Evolutionary conservation across 768 basidiomycete genomes (phyloP).

Genomic region (Saitozyma podzolica): DNA sequence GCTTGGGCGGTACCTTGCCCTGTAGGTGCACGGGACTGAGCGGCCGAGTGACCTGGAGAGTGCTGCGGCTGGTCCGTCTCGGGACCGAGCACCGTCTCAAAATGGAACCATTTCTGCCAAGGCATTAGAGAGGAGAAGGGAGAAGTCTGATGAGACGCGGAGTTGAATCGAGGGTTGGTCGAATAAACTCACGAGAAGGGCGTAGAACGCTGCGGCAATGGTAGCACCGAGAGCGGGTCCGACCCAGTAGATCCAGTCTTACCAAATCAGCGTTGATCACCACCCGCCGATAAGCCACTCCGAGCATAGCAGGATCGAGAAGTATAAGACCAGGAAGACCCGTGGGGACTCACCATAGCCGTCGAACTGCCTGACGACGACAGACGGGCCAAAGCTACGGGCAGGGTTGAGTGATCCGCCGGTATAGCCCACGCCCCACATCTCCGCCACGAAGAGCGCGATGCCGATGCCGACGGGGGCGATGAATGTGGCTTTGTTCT

Average conservation of each 20-base stretch:
- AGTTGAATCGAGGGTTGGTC: too few species aligned
- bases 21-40: too few species aligned
- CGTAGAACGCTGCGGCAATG: conserved; percentile 51
- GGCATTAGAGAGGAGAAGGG: too few species aligned
- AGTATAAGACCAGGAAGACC: not conserved
- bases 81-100: not conserved
- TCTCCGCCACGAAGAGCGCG: conserved; percentile 50
- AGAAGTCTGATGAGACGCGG: too few species aligned
- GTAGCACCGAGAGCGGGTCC: conserved; percentile 47
- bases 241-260: conserved; percentile 50
- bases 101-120: conserved; percentile 21
- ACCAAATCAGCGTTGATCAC: too few species aligned
- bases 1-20: too few species aligned
- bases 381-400: conserved; percentile 45
- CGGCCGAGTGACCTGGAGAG: too few species aligned
- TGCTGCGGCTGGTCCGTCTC: too few species aligned
- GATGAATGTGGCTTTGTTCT: conserved; percentile 55
- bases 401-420: conserved; percentile 52
- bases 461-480: conserved; percentile 56
- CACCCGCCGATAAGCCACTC: too few species aligned
- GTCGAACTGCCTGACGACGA: conserved; percentile 29
- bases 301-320: too few species aligned
- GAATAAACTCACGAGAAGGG: conserved; percentile 34
- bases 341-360: not conserved
- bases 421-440: conserved; percentile 50